These are phyloP conservation scores for Graphilbum fragrans DNA, from an alignment of 2,329 filamentous ascomycete genomes.

Conservation along the genomic window DNA sequence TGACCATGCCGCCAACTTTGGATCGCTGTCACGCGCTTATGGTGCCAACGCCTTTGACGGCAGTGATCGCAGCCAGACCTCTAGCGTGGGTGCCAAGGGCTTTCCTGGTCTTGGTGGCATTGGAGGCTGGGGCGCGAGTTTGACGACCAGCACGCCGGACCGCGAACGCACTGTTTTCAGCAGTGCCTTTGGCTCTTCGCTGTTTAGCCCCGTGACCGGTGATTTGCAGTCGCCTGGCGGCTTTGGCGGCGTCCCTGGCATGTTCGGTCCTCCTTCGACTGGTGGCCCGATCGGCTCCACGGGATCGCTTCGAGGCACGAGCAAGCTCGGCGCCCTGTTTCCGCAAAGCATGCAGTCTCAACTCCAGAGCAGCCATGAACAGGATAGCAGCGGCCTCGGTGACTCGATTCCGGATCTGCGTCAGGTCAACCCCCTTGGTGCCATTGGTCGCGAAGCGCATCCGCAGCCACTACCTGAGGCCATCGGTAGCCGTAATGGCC, in stretches of 20 bases:
- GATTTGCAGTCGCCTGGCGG: conserved; percentile 64
- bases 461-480: conserved; percentile 44
- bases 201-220: conserved; percentile 58
- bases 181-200: conserved; percentile 61
- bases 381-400: conserved; percentile 53
- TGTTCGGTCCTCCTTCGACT: conserved; percentile 21
- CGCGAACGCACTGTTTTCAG: conserved; percentile 45
- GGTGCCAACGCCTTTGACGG: conserved; percentile 42
- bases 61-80: conserved; percentile 86
- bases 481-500: conserved; percentile 29
- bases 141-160: conserved; percentile 56
- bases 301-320: conserved; percentile 60
- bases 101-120: conserved; percentile 53
- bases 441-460: conserved; percentile 48
- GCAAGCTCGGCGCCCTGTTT: conserved; percentile 80
- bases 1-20: conserved; percentile 38
- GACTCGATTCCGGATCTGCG: conserved; percentile 49
- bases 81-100: conserved; percentile 68
- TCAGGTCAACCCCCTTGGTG: conserved; percentile 49
- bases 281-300: conserved; percentile 46
- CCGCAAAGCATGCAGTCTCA: conserved; percentile 83
- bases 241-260: conserved; percentile 37
- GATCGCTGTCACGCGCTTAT: conserved; percentile 36
- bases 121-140: conserved; percentile 45
- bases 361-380: conserved; percentile 47